Conservation (phyloP, 73 alveolate species). For the Paramecium caudatum region DNA sequence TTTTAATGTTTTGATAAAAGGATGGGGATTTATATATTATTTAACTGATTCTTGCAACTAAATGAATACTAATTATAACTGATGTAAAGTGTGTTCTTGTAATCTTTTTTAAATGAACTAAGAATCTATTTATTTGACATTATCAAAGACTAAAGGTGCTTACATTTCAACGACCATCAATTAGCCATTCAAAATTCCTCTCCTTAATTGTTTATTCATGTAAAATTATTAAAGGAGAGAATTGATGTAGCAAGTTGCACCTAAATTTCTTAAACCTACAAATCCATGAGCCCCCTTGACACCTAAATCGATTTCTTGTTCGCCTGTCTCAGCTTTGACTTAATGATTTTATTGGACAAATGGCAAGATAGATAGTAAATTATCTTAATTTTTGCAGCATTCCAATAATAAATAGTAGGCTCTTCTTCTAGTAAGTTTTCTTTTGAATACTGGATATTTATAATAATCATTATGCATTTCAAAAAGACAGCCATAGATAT, state of each 20-base stretch:
- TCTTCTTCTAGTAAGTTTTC: slow-evolving; percentile 55
- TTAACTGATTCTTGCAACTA: slow-evolving; percentile 86
- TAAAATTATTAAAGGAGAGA: slow-evolving; percentile 93
- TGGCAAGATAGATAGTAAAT: background rate
- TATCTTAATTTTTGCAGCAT: background rate
- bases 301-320: slow-evolving; percentile 37
- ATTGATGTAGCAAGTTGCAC: slow-evolving; percentile 97
- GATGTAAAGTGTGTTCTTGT: slow-evolving; percentile 86
- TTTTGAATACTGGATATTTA: slow-evolving; percentile 32
- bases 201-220: slow-evolving; percentile 87
- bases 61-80: slow-evolving; percentile 91
- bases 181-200: slow-evolving; percentile 71
- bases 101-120: background rate
- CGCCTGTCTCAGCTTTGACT: slow-evolving; percentile 13
- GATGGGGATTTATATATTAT: slow-evolving; percentile 90
- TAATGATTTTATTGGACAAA: background rate
- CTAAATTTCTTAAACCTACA: slow-evolving; percentile 82
- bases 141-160: slow-evolving; percentile 19
- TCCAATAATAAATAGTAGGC: slow-evolving; percentile 31
- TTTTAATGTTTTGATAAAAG: slow-evolving; percentile 85
- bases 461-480: slow-evolving; percentile 31
- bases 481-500: background rate
- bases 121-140: slow-evolving; percentile 45
- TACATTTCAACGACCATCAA: slow-evolving; percentile 35
- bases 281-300: slow-evolving; percentile 79